These are phyloP conservation scores for Calonectria henricotiae DNA, from an alignment of 2,329 filamentous ascomycete species.

Conservation along the genomic window DNA sequence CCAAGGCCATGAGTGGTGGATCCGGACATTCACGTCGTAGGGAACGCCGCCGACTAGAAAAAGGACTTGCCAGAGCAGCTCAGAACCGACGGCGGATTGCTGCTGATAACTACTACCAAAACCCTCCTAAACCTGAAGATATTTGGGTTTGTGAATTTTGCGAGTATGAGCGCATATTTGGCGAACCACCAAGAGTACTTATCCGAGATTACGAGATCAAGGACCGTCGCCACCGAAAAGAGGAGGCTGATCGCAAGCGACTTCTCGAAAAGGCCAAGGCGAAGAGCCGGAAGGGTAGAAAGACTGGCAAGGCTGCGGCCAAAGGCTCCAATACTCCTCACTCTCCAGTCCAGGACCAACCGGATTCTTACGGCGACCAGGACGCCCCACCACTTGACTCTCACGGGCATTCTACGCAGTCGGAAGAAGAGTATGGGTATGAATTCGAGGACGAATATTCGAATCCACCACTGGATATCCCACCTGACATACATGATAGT, in stretches of 20 bases:
- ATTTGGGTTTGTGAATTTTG: slow-evolving; percentile 98
- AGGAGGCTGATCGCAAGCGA: slow-evolving; percentile 88
- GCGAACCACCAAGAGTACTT: slow-evolving; percentile 85
- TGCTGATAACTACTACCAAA: slow-evolving; percentile 82
- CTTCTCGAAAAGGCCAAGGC: slow-evolving; percentile 94
- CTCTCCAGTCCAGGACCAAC: slow-evolving; percentile 46
- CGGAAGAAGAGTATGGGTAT: slow-evolving; percentile 61
- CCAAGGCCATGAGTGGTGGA: slow-evolving; percentile 55
- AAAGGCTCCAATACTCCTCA: slow-evolving; percentile 53
- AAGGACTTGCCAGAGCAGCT: slow-evolving; percentile 83
- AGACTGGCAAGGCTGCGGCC: slow-evolving; percentile 72
- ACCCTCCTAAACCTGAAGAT: slow-evolving; percentile 80
- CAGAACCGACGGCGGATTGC: slow-evolving; percentile 84
- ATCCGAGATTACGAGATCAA: slow-evolving; percentile 96
- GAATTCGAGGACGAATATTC: slow-evolving; percentile 53
- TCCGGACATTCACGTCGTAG: slow-evolving; percentile 65
- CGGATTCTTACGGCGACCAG: slow-evolving; percentile 47
- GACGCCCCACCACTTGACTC: slow-evolving; percentile 47
- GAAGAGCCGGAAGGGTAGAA: slow-evolving; percentile 92
- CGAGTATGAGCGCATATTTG: slow-evolving; percentile 97
- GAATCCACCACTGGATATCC: slow-evolving; percentile 42
- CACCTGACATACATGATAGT: slow-evolving; percentile 33
- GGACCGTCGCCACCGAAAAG: slow-evolving; percentile 86
- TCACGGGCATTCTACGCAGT: slow-evolving; percentile 59
- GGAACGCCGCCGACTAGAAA: slow-evolving; percentile 77